Percentiles rank a stretch among this genome's conserved stretches.
Conservation (phyloP, 495 filamentous ascomycete genomes). For the Staphylotrichum longicolle region DNA sequence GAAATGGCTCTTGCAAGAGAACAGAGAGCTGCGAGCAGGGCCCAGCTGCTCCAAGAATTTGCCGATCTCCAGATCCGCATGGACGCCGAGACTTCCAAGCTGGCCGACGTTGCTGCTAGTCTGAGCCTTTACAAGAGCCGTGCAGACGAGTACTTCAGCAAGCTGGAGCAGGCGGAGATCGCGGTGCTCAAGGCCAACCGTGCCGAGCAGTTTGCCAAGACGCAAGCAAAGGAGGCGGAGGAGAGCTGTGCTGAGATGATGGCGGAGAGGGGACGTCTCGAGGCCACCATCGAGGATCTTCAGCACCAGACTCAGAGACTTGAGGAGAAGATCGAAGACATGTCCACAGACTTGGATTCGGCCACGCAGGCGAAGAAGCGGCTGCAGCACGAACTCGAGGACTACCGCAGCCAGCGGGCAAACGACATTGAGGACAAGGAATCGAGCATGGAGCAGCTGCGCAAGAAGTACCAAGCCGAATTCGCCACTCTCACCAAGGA, state of each 20-base stretch:
- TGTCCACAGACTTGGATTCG: slow-evolving; percentile 82
- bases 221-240: slow-evolving; percentile 84
- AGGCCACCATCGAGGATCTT: slow-evolving; percentile 82
- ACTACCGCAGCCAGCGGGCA: slow-evolving; percentile 90
- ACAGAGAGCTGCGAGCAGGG: slow-evolving; percentile 78
- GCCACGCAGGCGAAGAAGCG: slow-evolving; percentile 90
- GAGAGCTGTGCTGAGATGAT: slow-evolving; percentile 87
- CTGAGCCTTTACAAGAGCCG: slow-evolving; percentile 87
- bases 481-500: slow-evolving; percentile 86
- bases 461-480: slow-evolving; percentile 95
- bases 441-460: slow-evolving; percentile 91
- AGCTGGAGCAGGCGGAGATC: slow-evolving; percentile 95
- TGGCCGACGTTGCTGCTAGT: slow-evolving; percentile 78
- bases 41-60: slow-evolving; percentile 87
- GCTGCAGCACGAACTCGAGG: slow-evolving; percentile 95
- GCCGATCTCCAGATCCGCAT: slow-evolving; percentile 91
- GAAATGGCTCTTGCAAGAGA: slow-evolving; percentile 74
- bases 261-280: slow-evolving; percentile 89
- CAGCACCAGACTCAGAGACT: slow-evolving; percentile 84
- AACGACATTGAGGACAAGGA: slow-evolving; percentile 98
- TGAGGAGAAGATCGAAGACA: slow-evolving; percentile 88
- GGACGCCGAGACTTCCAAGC: slow-evolving; percentile 82
- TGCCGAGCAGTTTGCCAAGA: slow-evolving; percentile 90
- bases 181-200: slow-evolving; percentile 87
- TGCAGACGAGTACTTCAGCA: slow-evolving; percentile 95